These are phyloP conservation scores for Monascus ruber DNA, from an alignment of 2,329 filamentous ascomycete species.

Conservation along the genomic window DNA sequence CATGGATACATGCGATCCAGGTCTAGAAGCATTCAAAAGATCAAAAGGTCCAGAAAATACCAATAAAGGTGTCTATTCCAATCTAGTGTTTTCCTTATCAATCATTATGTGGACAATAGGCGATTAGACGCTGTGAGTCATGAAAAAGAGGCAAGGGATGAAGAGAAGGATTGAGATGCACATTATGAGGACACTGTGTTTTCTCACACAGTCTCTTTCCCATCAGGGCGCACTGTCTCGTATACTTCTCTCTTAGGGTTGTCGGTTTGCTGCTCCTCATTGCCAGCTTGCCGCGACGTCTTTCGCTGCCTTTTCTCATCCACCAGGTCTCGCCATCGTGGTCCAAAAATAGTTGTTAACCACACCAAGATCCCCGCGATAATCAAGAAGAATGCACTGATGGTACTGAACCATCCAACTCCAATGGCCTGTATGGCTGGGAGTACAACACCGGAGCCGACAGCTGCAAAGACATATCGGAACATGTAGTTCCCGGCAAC, in stretches of 20 bases:
- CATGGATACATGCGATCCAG: too few species aligned
- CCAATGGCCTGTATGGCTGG: constrained; percentile 65
- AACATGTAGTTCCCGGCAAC: constrained; percentile 71
- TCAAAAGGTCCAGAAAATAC: too few species aligned
- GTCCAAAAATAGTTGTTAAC: constrained; percentile 40
- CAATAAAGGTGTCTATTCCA: too few species aligned
- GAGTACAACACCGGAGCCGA: constrained; percentile 59
- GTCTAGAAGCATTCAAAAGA: too few species aligned
- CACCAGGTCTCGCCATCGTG: constrained; percentile 42
- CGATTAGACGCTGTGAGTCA: not conserved
- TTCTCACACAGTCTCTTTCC: not conserved
- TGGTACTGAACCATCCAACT: constrained; percentile 71
- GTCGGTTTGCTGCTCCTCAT: constrained; percentile 6
- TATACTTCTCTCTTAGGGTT: not conserved
- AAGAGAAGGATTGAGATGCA: not conserved
- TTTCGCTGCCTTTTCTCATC: constrained; percentile 36
- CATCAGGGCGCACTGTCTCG: too few species aligned
- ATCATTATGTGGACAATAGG: too few species aligned
- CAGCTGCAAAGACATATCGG: constrained; percentile 62
- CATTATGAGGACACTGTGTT: not conserved
- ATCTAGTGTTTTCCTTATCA: too few species aligned
- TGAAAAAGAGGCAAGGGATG: not conserved
- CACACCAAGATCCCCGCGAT: constrained; percentile 35
- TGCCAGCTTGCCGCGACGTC: constrained; percentile 21
- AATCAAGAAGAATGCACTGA: constrained; percentile 49